phyloP scores from a whole-genome alignment of 2,329 filamentous ascomycete genomes.

The Trichoderma endophyticum region DNA sequence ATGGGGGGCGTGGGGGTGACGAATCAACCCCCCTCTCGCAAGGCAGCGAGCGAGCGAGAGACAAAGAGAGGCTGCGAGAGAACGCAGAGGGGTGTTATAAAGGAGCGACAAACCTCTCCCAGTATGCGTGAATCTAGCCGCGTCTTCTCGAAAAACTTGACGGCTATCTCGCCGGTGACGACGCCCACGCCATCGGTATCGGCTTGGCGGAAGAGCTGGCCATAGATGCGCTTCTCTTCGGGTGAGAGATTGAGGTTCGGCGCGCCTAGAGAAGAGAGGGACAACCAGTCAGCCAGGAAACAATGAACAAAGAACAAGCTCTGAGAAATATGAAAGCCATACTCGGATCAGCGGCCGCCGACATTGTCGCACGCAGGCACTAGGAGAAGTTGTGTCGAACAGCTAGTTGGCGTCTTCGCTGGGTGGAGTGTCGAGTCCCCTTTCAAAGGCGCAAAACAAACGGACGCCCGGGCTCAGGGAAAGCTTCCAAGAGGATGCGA shows the following conservation, averaged over 20 bases:
- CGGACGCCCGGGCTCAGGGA: neutral
- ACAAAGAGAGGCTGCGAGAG: neutral
- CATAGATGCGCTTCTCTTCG: conserved; percentile 92
- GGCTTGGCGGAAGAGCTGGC: conserved; percentile 87
- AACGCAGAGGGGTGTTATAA: neutral
- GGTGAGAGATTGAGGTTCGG: conserved; percentile 79
- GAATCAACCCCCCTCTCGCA: neutral
- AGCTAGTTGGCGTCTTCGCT: conserved; percentile 8
- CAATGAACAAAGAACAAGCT: neutral
- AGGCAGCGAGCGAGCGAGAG: neutral
- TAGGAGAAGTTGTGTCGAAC: neutral
- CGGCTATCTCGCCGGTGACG: conserved; percentile 91
- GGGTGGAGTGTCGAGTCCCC: neutral
- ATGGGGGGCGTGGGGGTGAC: neutral
- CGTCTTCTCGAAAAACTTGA: conserved; percentile 98
- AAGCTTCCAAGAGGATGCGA: neutral
- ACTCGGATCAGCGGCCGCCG: conserved; percentile 27
- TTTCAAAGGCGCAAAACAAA: conserved; percentile 5
- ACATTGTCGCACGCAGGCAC: conserved; percentile 25
- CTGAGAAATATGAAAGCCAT: neutral
- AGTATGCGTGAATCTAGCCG: conserved; percentile 79
- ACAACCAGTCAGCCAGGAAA: conserved; percentile 19
- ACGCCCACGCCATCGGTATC: conserved; percentile 90
- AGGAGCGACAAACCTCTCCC: conserved; percentile 65
- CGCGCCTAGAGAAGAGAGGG: conserved; percentile 39